Evolutionary conservation across 176 grass and related monocot species (phyloP), one percentile per base, ranked within the genome.

Genomic region (Triticum aestivum): DNA sequence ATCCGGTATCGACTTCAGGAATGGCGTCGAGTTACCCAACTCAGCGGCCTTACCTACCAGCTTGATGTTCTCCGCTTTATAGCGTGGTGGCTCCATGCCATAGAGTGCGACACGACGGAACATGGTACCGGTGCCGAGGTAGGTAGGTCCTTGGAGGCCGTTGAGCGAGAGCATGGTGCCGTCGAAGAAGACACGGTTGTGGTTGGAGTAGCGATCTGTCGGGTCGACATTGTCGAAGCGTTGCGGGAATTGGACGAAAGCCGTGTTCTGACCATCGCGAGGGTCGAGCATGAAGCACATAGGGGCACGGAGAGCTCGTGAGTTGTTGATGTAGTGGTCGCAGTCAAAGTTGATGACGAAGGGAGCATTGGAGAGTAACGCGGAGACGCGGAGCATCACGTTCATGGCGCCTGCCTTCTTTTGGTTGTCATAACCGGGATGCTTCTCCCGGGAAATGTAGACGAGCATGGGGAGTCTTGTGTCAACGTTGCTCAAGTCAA

Each of bases 171-270:
- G 91, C 96, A 95, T 98, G 88, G 94, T 98, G 42, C 91, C 91
- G 11, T 98, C 96, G 29, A 98, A 98, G 91, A 98, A 95, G 81
- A 98, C 93, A 8, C 91, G 94, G 56, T 98, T 98, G 75, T 98
- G 96, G 79, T 98, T 98, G 39, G 89, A 88, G 27, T 98, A 98
- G 3, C 93, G 91, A 59, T 98, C 96, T 5, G 90, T 91, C 8
- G 93, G 93, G 20, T 98, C 96, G 17, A 98, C 82, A 23, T 85
- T 91, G 41, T 98, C 96, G 34, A 98, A 98, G 1, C 96, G 90
- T 59, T 95, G 96, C 0, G 96, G 93, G 23, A 98, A 98, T 32
- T 98, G 96, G 33, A 98, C 92, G 59, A 95, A 98, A 34, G 91
- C 91, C 0, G 92, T 89, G 79, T 91, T 86, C 1, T 89, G 86